Conservation (phyloP, 495 filamentous ascomycete species). For the Podospora conica region DNA sequence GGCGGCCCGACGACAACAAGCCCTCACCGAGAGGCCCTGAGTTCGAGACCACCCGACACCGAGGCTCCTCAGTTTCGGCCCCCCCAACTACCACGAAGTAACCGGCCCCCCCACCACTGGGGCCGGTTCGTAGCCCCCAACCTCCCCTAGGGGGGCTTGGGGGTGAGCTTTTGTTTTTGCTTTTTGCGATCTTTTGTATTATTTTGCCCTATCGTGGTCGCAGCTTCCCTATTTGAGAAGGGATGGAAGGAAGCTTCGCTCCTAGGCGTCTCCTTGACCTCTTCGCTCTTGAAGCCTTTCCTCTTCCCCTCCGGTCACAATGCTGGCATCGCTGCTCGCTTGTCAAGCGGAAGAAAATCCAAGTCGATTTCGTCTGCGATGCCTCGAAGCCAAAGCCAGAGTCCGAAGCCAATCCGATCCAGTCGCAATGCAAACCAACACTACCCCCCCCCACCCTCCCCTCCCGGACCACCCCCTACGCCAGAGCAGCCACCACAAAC, state of each 20-base stretch:
- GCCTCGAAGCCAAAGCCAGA: background rate
- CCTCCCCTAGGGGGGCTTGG: background rate
- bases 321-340: no score
- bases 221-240: background rate
- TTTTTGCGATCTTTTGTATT: background rate
- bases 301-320: background rate
- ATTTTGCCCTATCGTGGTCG: no score
- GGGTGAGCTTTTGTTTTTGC: background rate
- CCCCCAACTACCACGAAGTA: no score
- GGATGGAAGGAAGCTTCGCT: background rate
- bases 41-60: background rate
- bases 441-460: background rate
- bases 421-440: background rate
- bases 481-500: constrained; percentile 47
- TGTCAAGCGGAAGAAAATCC: background rate
- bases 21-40: background rate
- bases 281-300: background rate
- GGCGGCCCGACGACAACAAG: background rate
- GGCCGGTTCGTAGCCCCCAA: background rate
- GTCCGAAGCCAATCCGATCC: background rate
- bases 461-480: background rate
- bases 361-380: background rate
- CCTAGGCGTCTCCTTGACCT: no score
- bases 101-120: background rate
- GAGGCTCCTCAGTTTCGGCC: background rate